Evolutionary conservation across 2,329 filamentous ascomycete genomes (phyloP), one percentile per base, ranked within the genome.

Genomic region (Verticillium zaregamsianum): DNA sequence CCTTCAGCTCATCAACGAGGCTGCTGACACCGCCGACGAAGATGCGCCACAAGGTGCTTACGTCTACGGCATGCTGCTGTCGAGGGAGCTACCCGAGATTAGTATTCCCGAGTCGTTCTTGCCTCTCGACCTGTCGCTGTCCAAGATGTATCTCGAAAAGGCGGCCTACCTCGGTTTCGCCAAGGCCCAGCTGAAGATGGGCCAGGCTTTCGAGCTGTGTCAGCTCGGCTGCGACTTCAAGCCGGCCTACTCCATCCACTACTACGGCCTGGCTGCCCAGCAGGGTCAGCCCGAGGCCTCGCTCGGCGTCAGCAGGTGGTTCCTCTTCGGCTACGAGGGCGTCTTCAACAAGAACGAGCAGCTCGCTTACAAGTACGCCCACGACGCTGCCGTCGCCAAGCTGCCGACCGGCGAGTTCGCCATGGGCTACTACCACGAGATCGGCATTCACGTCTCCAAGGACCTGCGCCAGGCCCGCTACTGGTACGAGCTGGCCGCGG

Each of bases 291-390:
- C 93, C 0, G 95, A 99, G 73, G 95, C 94, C 0, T 93, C 97
- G 63, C 90, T 99, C 77, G 93, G 94, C 32, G 93, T 99, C 64
- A 98, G 94, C 76, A 95, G 97, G 76, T 99, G 95, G 95, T 99
- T 98, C 72, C 82, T 99, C 32, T 98, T 96, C 70, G 95, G 95
- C 3, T 93, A 95, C 66, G 94, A 98, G 67, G 90, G 90, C 25
- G 83, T 96, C 7, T 97, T 99, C 71, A 86, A 91, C 63, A 98
- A 98, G 82, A 98, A 97, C 70, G 95, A 99, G 76, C 90, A 94
- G 72, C 79, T 98, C 57, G 94, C 95, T 7, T 99, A 91, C 76
- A 90, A 87, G 59, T 98, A 97, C 71, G 95, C 95, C 1, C 87
- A 94, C 68, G 86, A 94, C 67, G 95, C 95, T 12, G 94, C 95